Evolutionary conservation across 2,329 filamentous ascomycete genomes (phyloP), one percentile per base, ranked within the genome.

Genomic region (Botrytis galanthina): DNA sequence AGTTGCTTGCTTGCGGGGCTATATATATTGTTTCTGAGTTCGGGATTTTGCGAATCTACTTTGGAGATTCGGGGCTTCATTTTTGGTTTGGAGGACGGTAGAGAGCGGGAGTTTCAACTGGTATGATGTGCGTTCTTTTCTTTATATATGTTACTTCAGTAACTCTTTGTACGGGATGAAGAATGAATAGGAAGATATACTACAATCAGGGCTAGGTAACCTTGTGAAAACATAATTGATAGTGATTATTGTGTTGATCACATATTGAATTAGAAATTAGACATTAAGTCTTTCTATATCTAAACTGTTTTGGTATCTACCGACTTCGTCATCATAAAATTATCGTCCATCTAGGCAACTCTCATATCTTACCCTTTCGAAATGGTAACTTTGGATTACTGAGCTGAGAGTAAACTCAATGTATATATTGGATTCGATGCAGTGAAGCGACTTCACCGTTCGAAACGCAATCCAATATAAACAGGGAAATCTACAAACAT

Each of bases 401-500:
- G 26, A n/a, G 5, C 16, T 54, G 48, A 54, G 48, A 54, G 26
- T 16, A 54, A n/a, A 54, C 26, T n/a, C 48, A n/a, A n/a, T 54
- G 26, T 54, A n/a, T 14, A 16, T 3, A n/a, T 54, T n/a, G 26
- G 3, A n/a, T 54, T 54, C 26, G 48, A 54, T 3, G 9, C 48
- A 16, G 9, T 54, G 12, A n/a, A 16, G 14, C 48, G 16, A 35
- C 32, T 6, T 6, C 10, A 20, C 20, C 0, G 18, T 37, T 1
- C 32, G 18, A 22, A 35, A 60, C 39, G 2, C 48, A 12, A 35
- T 54, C 48, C 26, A 54, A 54, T 1, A 7, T 7, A 54, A 16
- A n/a, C 48, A n/a, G 48, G 16, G 12, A n/a, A n/a, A 54, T n/a
- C 29, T 68, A 68, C 64, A 68, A 68, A 68, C 64, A 68, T 8